Evolutionary conservation across 2,329 filamentous ascomycete species (phyloP).

Genomic region (Beauveria rudraprayagi): DNA sequence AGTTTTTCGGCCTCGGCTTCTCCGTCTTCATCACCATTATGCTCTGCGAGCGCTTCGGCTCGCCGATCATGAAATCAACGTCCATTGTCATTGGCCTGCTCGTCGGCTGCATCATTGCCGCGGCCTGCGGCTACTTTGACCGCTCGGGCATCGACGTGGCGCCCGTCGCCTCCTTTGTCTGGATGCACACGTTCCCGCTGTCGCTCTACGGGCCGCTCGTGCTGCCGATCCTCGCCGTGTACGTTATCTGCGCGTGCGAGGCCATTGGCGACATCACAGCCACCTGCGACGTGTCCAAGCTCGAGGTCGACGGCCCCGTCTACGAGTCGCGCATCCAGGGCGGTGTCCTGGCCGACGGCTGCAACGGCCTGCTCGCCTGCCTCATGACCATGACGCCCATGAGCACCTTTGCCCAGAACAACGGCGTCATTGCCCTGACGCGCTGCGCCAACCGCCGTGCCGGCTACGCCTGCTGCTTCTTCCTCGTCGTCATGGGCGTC

Average conservation of each 20-base stretch:
- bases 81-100: slow-evolving; percentile 68
- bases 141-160: slow-evolving; percentile 62
- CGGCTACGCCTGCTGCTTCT: slow-evolving; percentile 69
- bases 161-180: slow-evolving; percentile 66
- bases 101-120: slow-evolving; percentile 70
- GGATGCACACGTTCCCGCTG: slow-evolving; percentile 70
- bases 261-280: slow-evolving; percentile 75
- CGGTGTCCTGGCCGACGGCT: slow-evolving; percentile 67
- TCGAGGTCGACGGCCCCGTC: slow-evolving; percentile 62
- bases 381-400: slow-evolving; percentile 75
- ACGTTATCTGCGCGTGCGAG: slow-evolving; percentile 68
- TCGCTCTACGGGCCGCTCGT: slow-evolving; percentile 66
- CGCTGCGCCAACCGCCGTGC: slow-evolving; percentile 74
- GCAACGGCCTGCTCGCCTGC: slow-evolving; percentile 67
- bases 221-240: slow-evolving; percentile 60
- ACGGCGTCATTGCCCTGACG: slow-evolving; percentile 75
- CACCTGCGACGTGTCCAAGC: slow-evolving; percentile 69
- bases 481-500: slow-evolving; percentile 72
- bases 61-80: slow-evolving; percentile 77
- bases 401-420: slow-evolving; percentile 76
- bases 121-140: slow-evolving; percentile 71
- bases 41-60: slow-evolving; percentile 70
- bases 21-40: slow-evolving; percentile 74
- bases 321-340: slow-evolving; percentile 76
- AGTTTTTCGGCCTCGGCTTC: slow-evolving; percentile 73